Evolutionary conservation across 345 rosid genomes (phyloP), one percentile per base, ranked within the genome.

Genomic region (Corchorus olitorius): DNA sequence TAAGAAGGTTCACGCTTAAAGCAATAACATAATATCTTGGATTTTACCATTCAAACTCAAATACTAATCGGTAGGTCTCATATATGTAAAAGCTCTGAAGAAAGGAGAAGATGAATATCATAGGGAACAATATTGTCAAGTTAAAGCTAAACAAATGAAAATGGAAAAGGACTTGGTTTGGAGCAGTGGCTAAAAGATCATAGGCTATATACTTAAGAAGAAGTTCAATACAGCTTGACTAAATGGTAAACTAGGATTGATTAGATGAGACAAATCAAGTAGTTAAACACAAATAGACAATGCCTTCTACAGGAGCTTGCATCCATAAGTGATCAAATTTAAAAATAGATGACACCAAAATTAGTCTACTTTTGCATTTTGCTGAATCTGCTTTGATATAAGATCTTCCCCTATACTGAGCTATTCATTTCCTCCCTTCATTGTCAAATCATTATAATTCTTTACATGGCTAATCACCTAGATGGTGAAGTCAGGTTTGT

Each of bases 41-140:
- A 66, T 66, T 13, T 22, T 10, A 66, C n/a, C 5, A 37, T 66
- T 34, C 69, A n/a, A 65, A 41, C 45, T 34, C 69, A n/a, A 65
- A 41, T n/a, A 65, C 49, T 39, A 3, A 19, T n/a, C 9, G 46
- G 8, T 15, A 19, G 52, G 52, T 17, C 52, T 41, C 52, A 41
- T 41, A 43, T 66, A 45, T 46, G n/a, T 12, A 66, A 66, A 65
- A 66, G 3, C 53, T 3, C 53, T 2, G 17, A 3, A 15, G 48
- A 65, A 41, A 65, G 53, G 6, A 0, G 3, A 0, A 45, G 35
- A 66, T 19, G 27, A 43, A 65, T 20, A 46, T 12, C 39, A 17
- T 27, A 27, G n/a, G 65, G 41, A 60, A 60, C n/a, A 12, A 33
- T 60, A 33, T 33, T 34, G 8, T 45, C 53, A 43, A 43, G 53